Percentiles rank a stretch among this genome's conserved stretches.
Conservation (phyloP, 1,284 basidiomycete species). For the Fomitiporia mediterranea region DNA sequence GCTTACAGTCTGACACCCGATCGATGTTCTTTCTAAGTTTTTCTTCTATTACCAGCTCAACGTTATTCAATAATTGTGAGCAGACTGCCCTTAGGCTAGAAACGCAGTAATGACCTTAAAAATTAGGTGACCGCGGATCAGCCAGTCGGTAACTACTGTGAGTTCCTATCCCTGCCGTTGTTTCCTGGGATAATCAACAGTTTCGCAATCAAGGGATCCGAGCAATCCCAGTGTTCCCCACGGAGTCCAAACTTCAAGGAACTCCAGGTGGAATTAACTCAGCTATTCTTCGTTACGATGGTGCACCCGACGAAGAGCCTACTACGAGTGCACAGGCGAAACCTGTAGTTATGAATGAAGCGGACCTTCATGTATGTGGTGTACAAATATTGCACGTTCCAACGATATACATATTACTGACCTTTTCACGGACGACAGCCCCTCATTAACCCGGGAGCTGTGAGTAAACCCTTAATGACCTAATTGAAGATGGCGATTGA, state of each 20-base stretch:
- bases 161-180: constrained; percentile 13
- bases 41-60: constrained; percentile 25
- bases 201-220: constrained; percentile 30
- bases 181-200: neutral
- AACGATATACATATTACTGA: neutral
- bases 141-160: constrained; percentile 28
- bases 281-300: constrained; percentile 35
- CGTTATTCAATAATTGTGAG: constrained; percentile 37
- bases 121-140: constrained; percentile 30
- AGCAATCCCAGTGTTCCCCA: constrained; percentile 19
- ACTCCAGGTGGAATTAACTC: constrained; percentile 25
- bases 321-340: constrained; percentile 22
- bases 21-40: neutral
- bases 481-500: too few relatives aligned
- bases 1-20: neutral
- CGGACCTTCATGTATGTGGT: constrained; percentile 24
- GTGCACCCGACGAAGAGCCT: constrained; percentile 32
- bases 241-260: constrained; percentile 20
- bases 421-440: constrained; percentile 17
- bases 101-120: too few relatives aligned
- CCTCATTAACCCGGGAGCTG: constrained; percentile 29
- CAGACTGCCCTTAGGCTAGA: constrained; percentile 18
- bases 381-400: neutral
- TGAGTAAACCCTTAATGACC: too few relatives aligned
- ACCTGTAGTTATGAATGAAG: constrained; percentile 27